Evolutionary conservation across 257 asterid genomes (phyloP).

Genomic region (Solanum pimpinellifolium): DNA sequence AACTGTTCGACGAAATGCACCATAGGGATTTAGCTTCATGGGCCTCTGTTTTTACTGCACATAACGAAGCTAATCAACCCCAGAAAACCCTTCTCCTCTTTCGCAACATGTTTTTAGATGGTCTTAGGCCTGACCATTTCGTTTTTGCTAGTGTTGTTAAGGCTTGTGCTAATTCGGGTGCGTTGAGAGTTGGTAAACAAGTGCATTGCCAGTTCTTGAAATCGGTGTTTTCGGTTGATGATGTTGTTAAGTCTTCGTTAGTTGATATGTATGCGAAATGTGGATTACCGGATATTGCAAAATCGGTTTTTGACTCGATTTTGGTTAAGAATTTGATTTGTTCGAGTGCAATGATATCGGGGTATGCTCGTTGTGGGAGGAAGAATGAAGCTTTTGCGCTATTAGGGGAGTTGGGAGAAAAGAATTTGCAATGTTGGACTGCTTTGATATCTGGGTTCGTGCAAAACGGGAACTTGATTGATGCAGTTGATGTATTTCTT

Average conservation of each 20-base stretch:
- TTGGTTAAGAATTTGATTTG: constrained; percentile 38
- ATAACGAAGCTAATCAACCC: constrained; percentile 44
- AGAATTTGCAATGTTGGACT: constrained; percentile 42
- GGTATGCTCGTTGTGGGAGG: constrained; percentile 57
- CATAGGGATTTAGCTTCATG: constrained; percentile 62
- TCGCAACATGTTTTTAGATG: constrained; percentile 17
- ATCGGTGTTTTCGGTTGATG: constrained; percentile 38
- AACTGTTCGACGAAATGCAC: constrained; percentile 72
- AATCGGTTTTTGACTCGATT: constrained; percentile 40
- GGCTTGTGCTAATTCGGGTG: constrained; percentile 49
- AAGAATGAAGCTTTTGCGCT: constrained; percentile 41
- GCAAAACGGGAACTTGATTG: constrained; percentile 43
- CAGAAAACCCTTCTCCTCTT: constrained; percentile 25
- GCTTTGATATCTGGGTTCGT: constrained; percentile 64
- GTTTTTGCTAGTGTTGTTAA: constrained; percentile 44
- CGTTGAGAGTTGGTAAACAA: constrained; percentile 42
- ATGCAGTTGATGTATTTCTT: constrained; percentile 36
- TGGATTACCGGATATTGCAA: constrained; percentile 41
- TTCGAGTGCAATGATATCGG: constrained; percentile 61
- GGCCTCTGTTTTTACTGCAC: constrained; percentile 66
- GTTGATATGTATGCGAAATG: constrained; percentile 74
- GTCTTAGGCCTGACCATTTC: constrained; percentile 53
- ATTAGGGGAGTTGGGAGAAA: constrained; percentile 24
- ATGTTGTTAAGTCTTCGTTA: constrained; percentile 67
- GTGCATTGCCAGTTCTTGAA: constrained; percentile 52